Evolutionary conservation across 805 yeast species (phyloP), one percentile per base, ranked within the genome.

Genomic region (Lipomyces sp.): DNA sequence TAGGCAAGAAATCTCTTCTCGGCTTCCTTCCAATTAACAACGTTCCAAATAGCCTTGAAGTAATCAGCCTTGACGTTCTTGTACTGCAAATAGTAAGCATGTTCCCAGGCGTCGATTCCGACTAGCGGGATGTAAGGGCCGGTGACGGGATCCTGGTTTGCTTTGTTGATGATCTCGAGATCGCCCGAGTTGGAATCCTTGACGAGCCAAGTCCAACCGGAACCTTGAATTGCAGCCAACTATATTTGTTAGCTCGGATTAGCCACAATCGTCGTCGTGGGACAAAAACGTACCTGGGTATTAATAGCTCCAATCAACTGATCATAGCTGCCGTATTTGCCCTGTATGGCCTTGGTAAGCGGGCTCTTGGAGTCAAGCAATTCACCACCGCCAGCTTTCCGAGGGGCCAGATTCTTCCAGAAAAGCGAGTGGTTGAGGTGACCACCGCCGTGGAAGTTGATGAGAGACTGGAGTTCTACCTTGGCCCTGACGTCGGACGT

Each of bases 381-480:
- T 74, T 83, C 82, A 24, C 75, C 98, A 75, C 97, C 97, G 65
- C 91, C 90, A 66, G 82, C 81, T 63, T 85, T 83, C 58, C 77
- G 79, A 50, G 97, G 97, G 29, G 96, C 89, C 76, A 92, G 82
- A 81, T 88, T 90, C 79, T 89, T 89, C 96, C 96, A 92, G 85
- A 90, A 92, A 72, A 92, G 80, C 71, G 86, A 82, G 81, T 92
- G 97, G 86, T 92, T 92, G 76, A 88, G 81, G 82, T 82, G 90
- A 37, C 97, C 97, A 77, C 97, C 97, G 73, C 95, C 95, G 79
- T 92, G 93, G 86, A 92, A 92, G 77, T 90, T 92, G 82, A 92
- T 86, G 73, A 84, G 81, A 74, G 90, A 89, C 77, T 89, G 90
- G 71, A 90, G 81, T 67, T 81, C 79, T 64, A 80, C 76, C 74